Evolutionary conservation across 768 basidiomycete species (phyloP).

Genomic region (Leccinum incarnatum): DNA sequence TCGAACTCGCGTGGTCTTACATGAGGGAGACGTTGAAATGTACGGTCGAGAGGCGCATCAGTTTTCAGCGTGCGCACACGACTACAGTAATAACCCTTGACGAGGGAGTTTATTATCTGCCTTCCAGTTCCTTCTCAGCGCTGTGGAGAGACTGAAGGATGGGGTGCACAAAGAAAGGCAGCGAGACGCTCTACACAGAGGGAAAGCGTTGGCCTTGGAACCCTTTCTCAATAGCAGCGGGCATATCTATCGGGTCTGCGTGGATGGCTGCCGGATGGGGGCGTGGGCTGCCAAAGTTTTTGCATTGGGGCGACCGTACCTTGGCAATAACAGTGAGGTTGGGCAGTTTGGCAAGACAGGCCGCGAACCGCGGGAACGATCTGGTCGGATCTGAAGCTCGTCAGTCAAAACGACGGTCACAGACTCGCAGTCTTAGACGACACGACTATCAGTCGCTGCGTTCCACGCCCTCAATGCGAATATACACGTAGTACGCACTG

Average conservation of each 20-base stretch:
- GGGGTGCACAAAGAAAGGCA: constrained; percentile 1
- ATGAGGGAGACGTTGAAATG: no score
- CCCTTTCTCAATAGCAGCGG: constrained; percentile 3
- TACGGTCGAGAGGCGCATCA: no score
- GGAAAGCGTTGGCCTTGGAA: background rate
- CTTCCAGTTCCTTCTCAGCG: no score
- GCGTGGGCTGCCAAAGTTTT: background rate
- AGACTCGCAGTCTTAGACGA: constrained; percentile 1
- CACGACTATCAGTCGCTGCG: background rate
- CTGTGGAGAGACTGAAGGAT: no score
- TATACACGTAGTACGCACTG: constrained; percentile 1
- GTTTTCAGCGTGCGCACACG: no score
- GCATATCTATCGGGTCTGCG: background rate
- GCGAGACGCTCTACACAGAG: no score
- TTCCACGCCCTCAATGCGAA: no score
- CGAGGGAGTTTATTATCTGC: no score
- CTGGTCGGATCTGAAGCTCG: background rate
- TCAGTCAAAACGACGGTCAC: constrained; percentile 1
- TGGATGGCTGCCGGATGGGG: background rate
- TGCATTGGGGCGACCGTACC: background rate
- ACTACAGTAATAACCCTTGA: no score
- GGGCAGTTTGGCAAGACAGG: background rate
- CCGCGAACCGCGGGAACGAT: constrained; percentile 6
- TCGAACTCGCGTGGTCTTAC: no score
- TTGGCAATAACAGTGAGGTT: constrained; percentile 11